Conservation (phyloP, 2,329 filamentous ascomycete genomes). For the Hymenoscyphus fructigenus region DNA sequence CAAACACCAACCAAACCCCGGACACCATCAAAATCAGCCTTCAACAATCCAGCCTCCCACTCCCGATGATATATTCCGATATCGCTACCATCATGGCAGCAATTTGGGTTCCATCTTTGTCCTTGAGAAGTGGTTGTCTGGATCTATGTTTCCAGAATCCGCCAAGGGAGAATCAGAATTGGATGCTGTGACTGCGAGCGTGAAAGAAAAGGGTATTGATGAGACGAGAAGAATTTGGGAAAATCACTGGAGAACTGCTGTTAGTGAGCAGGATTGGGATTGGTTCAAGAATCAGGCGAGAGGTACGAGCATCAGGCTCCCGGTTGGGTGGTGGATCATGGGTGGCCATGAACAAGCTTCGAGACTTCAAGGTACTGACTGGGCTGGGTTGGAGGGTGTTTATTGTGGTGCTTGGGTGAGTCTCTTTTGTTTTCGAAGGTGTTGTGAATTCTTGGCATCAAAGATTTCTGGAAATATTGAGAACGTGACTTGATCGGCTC, state of each 20-base stretch:
- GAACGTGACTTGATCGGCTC: not conserved
- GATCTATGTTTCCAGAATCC: constrained; percentile 47
- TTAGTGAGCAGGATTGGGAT: constrained; percentile 50
- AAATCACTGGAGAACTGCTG: constrained; percentile 50
- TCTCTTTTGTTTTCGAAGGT: not conserved
- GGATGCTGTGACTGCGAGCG: constrained; percentile 46
- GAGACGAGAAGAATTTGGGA: constrained; percentile 51
- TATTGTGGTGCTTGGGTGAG: constrained; percentile 53
- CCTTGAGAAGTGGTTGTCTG: constrained; percentile 58
- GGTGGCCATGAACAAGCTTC: constrained; percentile 39
- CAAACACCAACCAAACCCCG: constrained; percentile 14
- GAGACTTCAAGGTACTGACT: constrained; percentile 52
- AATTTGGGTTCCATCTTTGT: constrained; percentile 60
- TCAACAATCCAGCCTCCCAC: constrained; percentile 36
- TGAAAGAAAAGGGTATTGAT: constrained; percentile 48
- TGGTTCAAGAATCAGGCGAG: constrained; percentile 53
- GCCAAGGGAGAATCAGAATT: constrained; percentile 48
- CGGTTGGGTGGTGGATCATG: constrained; percentile 59
- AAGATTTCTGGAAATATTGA: not conserved
- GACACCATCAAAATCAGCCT: constrained; percentile 23
- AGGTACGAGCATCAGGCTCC: constrained; percentile 58
- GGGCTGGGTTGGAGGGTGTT: constrained; percentile 46
- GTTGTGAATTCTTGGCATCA: not conserved
- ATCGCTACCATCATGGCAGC: constrained; percentile 58
- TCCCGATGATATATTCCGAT: constrained; percentile 46